A percentile compares a stretch with the other conserved stretches of the same genome.
phyloP scores from a whole-genome alignment of 441 rosid genomes.

The Manihot esculenta region DNA sequence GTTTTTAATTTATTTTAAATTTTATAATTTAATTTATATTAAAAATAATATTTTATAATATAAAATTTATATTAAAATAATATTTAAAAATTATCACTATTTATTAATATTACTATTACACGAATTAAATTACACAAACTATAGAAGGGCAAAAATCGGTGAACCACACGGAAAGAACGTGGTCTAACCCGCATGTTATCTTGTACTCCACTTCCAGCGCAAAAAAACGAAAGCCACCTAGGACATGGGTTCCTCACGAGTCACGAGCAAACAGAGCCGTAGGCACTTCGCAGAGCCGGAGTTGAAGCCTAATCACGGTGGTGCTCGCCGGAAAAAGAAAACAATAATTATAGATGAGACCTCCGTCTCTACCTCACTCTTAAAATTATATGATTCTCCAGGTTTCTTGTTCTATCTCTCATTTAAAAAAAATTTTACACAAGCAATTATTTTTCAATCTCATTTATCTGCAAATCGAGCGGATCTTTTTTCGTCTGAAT shows the following conservation, averaged over 20 bases:
- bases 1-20: no score
- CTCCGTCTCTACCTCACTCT: neutral
- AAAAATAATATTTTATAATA: no score
- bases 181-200: conserved; percentile 28
- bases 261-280: conserved; percentile 1
- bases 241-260: neutral
- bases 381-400: neutral
- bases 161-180: conserved; percentile 35
- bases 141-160: no score
- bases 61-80: no score
- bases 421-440: no score
- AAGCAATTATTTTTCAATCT: neutral
- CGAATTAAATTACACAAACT: no score
- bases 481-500: neutral
- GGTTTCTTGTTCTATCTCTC: neutral
- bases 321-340: neutral
- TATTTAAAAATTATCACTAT: no score
- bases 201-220: neutral
- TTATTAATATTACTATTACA: no score
- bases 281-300: conserved; percentile 3
- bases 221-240: neutral
- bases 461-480: neutral
- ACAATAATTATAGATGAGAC: neutral
- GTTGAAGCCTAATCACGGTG: neutral
- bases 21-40: no score